Conservation (phyloP, 208 protist genomes). For the Crithidia acanthocephali region DNA sequence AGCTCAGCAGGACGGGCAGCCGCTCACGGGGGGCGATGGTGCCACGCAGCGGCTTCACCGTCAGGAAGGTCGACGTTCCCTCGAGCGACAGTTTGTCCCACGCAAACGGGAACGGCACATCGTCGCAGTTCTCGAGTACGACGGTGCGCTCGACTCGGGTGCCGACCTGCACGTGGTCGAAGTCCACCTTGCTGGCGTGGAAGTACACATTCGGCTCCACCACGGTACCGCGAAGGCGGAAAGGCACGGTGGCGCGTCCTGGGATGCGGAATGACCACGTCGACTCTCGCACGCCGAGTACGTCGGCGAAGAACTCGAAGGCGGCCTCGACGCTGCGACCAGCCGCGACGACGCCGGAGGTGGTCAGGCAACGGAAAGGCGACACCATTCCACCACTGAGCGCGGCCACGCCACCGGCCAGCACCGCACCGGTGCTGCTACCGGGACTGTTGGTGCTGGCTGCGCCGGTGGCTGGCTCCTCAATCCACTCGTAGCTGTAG, state of each 20-base stretch:
- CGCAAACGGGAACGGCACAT: slow-evolving; percentile 92
- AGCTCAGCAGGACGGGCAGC: slow-evolving; percentile 82
- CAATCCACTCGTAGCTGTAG: slow-evolving; percentile 95
- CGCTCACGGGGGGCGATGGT: slow-evolving; percentile 73
- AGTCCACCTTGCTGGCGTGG: slow-evolving; percentile 89
- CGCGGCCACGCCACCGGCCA: neutral
- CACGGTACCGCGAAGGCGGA: slow-evolving; percentile 95
- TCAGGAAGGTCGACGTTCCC: slow-evolving; percentile 55
- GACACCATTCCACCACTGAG: slow-evolving; percentile 30
- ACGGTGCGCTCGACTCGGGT: slow-evolving; percentile 72
- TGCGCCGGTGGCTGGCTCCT: slow-evolving; percentile 33
- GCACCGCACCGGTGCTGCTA: neutral
- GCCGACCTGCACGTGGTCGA: slow-evolving; percentile 92
- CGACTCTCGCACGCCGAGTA: slow-evolving; percentile 82
- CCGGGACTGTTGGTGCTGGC: neutral
- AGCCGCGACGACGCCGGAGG: slow-evolving; percentile 67
- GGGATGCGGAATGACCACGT: slow-evolving; percentile 94
- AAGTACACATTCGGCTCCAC: slow-evolving; percentile 94
- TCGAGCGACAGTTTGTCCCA: slow-evolving; percentile 83
- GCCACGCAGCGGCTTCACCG: slow-evolving; percentile 82
- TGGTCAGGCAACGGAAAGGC: slow-evolving; percentile 93
- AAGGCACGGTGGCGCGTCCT: slow-evolving; percentile 86
- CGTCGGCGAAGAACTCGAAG: slow-evolving; percentile 96
- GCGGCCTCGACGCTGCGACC: slow-evolving; percentile 95
- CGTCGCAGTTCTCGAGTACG: slow-evolving; percentile 94